These are phyloP conservation scores for Ustilago vetiveriae DNA, from an alignment of 1,284 basidiomycete species.

Conservation along the genomic window DNA sequence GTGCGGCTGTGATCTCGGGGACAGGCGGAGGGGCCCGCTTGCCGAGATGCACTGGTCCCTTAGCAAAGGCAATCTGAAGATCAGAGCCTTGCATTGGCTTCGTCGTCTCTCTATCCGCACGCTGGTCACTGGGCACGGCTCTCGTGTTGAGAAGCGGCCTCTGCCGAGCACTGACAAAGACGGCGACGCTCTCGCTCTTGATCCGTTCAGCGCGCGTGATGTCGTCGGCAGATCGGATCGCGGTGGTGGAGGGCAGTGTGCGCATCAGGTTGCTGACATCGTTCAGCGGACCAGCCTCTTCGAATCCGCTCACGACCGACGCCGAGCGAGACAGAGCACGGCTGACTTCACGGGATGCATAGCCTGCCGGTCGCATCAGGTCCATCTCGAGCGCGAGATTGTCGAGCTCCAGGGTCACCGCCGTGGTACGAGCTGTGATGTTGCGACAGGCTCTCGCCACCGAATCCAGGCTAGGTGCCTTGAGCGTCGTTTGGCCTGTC, in stretches of 20 bases:
- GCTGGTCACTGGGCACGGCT: conserved; percentile 22
- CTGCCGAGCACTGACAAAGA: conserved; percentile 38
- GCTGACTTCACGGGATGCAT: conserved; percentile 3
- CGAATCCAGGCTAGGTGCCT: conserved; percentile 82
- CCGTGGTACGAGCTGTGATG: conserved; percentile 74
- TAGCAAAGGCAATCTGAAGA: conserved; percentile 57
- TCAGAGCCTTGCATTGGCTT: conserved; percentile 42
- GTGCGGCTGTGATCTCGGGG: background rate
- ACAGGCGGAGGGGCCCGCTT: conserved; percentile 22
- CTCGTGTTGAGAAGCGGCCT: conserved; percentile 44
- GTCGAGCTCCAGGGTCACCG: conserved; percentile 74
- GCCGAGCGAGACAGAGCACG: conserved; percentile 22
- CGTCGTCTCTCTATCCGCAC: conserved; percentile 17
- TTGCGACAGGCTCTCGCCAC: conserved; percentile 84
- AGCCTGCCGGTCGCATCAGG: conserved; percentile 25
- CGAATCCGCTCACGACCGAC: conserved; percentile 26
- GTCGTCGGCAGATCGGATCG: conserved; percentile 25
- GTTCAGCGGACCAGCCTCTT: conserved; percentile 17
- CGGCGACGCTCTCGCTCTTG: conserved; percentile 31
- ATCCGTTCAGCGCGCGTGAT: conserved; percentile 21
- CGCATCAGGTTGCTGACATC: conserved; percentile 21
- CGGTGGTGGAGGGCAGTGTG: conserved; percentile 27
- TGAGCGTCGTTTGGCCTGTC: conserved; percentile 73
- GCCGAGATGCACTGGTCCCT: conserved; percentile 50
- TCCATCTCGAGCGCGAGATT: conserved; percentile 73